Evolutionary conservation across 2,329 filamentous ascomycete genomes (phyloP), one percentile per base, ranked within the genome.

Genomic region (Colletotrichum sansevieriae): DNA sequence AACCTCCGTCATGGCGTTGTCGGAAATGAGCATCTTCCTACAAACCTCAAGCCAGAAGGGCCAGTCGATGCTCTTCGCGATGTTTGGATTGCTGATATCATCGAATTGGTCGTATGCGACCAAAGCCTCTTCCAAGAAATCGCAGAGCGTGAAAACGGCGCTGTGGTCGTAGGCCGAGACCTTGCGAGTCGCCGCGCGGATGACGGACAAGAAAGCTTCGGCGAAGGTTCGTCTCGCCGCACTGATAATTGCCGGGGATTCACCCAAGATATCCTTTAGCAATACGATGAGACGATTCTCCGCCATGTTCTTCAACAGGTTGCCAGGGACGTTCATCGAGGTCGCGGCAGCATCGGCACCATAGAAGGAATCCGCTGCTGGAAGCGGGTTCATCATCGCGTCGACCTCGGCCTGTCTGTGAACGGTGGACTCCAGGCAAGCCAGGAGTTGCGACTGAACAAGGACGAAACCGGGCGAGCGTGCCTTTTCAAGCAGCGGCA

Each of bases 1-100:
- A 71, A 97, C 92, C 78, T 97, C 94, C 0, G 94, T 96, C 84
- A 97, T 92, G 44, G 92, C 95, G 78, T 97, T 97, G 73, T 95
- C 89, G 64, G 93, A 96, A 69, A 90, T 85, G 74, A 95, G 85
- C 83, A 97, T 95, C 76, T 89, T 88, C 78, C 88, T 89, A 79
- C 89, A 95, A 5, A 95, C 93, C 0, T 90, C 87, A 46, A 96
- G 83, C 95, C 94, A 97, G 77, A 98, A 97, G 0, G 85, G 78
- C 91, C 93, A 97, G 77, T 95, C 89, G 46, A 95, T 79, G 58
- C 91, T 85, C 22, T 85, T 73, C 6, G 56, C 35, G 71, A 77
- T 76, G 11, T 73, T 73, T 3, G 77, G 68, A 59, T 73, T 77
- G n/a, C 79, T 77, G n/a, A 78, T 77, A 3, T 82, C 81, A 68